Percentiles rank a stretch among this genome's conserved stretches.
Conservation (phyloP, 345 rosid genomes). For the Lumnitzera racemosa region DNA sequence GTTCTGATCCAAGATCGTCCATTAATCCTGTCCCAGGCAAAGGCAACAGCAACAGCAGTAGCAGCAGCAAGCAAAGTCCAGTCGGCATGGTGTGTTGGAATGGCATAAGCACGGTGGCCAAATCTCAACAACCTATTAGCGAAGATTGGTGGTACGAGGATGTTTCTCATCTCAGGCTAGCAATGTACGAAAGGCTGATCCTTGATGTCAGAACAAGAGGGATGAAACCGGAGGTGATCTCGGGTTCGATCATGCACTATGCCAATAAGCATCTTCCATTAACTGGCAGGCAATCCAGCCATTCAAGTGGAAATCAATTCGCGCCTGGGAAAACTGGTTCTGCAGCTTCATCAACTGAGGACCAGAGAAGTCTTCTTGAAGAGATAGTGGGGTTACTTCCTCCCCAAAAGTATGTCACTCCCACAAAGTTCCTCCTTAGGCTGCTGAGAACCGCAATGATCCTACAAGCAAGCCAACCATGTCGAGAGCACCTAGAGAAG, state of each 20-base stretch:
- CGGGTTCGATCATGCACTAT: slow-evolving; percentile 61
- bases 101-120: slow-evolving; percentile 43
- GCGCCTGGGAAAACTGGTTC: slow-evolving; percentile 19
- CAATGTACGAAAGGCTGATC: slow-evolving; percentile 58
- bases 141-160: slow-evolving; percentile 93
- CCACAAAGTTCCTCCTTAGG: slow-evolving; percentile 69
- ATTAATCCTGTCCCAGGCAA: slow-evolving; percentile 46
- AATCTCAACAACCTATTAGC: slow-evolving; percentile 21
- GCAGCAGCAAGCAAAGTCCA: slow-evolving; percentile 11
- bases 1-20: slow-evolving; percentile 48
- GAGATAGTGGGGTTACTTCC: slow-evolving; percentile 71
- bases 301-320: slow-evolving; percentile 15
- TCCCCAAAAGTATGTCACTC: slow-evolving; percentile 35
- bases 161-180: slow-evolving; percentile 48
- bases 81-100: slow-evolving; percentile 53
- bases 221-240: slow-evolving; percentile 41
- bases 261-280: slow-evolving; percentile 66
- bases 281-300: slow-evolving; percentile 42
- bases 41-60: too few species aligned
- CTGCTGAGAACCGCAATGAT: slow-evolving; percentile 75
- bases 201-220: slow-evolving; percentile 46
- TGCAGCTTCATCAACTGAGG: slow-evolving; percentile 21
- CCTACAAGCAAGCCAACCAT: slow-evolving; percentile 40
- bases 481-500: slow-evolving; percentile 64
- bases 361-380: slow-evolving; percentile 63